Conservation (phyloP, 2,329 filamentous ascomycete genomes). For the Aureobasidium sp. region DNA sequence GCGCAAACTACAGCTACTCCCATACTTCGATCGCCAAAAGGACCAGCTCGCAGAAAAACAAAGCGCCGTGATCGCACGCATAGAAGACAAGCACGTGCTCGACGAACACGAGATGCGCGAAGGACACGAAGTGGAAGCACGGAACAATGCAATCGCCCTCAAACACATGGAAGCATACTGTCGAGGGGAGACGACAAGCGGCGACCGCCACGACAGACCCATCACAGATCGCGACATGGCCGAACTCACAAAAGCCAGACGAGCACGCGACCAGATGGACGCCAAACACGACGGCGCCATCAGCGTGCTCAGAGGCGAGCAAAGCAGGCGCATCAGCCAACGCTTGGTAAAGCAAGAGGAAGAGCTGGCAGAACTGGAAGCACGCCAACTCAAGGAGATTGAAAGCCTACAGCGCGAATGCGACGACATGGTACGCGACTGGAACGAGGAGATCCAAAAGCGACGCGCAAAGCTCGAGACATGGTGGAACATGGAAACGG, state of each 20-base stretch:
- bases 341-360: conserved; percentile 33
- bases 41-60: conserved; percentile 25
- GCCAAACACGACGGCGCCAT: conserved; percentile 39
- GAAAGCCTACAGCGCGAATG: conserved; percentile 14
- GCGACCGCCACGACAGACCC: conserved; percentile 27
- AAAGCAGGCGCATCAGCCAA: conserved; percentile 33
- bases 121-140: conserved; percentile 34
- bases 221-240: conserved; percentile 40
- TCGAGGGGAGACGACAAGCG: conserved; percentile 29
- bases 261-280: conserved; percentile 34
- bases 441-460: conserved; percentile 7
- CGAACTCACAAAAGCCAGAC: conserved; percentile 37
- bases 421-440: conserved; percentile 2
- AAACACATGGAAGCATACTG: conserved; percentile 45
- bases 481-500: conserved; percentile 18
- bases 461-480: conserved; percentile 9
- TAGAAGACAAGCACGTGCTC: conserved; percentile 39
- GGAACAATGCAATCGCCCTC: conserved; percentile 39
- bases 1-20: conserved; percentile 6
- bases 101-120: conserved; percentile 38
- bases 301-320: conserved; percentile 41
- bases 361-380: conserved; percentile 32
- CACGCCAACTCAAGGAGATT: conserved; percentile 28
- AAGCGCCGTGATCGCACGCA: conserved; percentile 31
- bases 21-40: conserved; percentile 15